Percentiles rank a stretch among this genome's conserved stretches.
Conservation (phyloP, 2,329 filamentous ascomycete genomes). For the Ceratocystis ficicola region DNA sequence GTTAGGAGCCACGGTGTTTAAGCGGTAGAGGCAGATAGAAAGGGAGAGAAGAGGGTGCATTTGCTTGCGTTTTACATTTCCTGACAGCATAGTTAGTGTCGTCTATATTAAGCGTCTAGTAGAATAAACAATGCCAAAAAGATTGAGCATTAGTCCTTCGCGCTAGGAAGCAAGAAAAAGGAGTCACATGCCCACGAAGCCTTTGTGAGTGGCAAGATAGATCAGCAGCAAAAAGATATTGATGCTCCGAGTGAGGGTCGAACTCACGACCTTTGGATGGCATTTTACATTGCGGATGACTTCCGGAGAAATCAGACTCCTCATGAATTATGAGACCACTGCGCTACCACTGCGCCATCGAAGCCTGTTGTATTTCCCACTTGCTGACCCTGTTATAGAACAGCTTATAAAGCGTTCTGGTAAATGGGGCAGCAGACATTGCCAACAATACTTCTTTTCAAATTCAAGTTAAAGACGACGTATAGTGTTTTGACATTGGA, state of each 20-base stretch:
- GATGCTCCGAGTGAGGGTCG: slow-evolving; percentile 23
- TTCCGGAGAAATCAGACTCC: slow-evolving; percentile 21
- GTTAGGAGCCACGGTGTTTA: slow-evolving; percentile 51
- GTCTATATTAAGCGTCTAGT: too few species aligned
- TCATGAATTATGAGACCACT: slow-evolving; percentile 23
- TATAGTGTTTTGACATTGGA: too few species aligned
- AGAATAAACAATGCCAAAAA: too few species aligned
- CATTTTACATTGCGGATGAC: slow-evolving; percentile 17
- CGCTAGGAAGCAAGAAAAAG: too few species aligned
- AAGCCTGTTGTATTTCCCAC: slow-evolving; percentile 21
- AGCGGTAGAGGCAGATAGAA: slow-evolving; percentile 24
- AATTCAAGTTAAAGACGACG: too few species aligned
- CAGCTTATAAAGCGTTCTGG: neutral
- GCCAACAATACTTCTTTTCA: too few species aligned
- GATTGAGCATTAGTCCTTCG: too few species aligned
- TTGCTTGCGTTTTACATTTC: too few species aligned
- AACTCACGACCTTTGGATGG: slow-evolving; percentile 24
- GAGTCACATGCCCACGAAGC: neutral
- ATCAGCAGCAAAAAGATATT: slow-evolving; percentile 4
- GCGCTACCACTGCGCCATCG: slow-evolving; percentile 23
- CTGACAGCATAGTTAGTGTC: too few species aligned
- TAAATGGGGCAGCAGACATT: too few species aligned
- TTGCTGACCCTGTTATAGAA: neutral
- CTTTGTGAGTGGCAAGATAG: too few species aligned
- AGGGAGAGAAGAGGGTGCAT: neutral